These are phyloP conservation scores for Penicillium italicum DNA, from an alignment of 2,329 filamentous ascomycete species.

Conservation along the genomic window DNA sequence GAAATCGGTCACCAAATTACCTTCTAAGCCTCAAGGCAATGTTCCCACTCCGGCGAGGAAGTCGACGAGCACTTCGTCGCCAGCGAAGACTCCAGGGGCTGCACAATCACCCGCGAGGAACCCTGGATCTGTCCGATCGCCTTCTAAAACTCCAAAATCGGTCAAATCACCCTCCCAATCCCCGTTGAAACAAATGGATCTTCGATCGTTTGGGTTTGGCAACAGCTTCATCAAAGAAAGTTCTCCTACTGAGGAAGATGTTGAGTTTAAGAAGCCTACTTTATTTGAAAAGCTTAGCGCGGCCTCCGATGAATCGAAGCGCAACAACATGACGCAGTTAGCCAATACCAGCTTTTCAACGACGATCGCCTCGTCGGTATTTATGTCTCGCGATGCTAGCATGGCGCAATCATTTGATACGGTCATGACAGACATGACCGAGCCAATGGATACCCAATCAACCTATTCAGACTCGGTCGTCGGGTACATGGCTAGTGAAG, in stretches of 20 bases:
- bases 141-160: background rate
- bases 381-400: slow-evolving; percentile 11
- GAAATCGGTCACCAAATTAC: background rate
- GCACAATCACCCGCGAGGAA: background rate
- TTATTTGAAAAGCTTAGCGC: slow-evolving; percentile 19
- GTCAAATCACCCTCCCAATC: background rate
- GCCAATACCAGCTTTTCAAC: slow-evolving; percentile 27
- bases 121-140: background rate
- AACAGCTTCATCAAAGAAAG: background rate
- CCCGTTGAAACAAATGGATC: background rate
- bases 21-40: background rate
- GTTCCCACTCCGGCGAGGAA: background rate
- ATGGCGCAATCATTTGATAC: slow-evolving; percentile 29
- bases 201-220: slow-evolving; percentile 1
- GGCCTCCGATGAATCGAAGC: slow-evolving; percentile 11
- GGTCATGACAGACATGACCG: slow-evolving; percentile 29
- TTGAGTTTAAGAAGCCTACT: slow-evolving; percentile 5
- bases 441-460: slow-evolving; percentile 24
- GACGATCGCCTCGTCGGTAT: slow-evolving; percentile 15
- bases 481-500: slow-evolving; percentile 19
- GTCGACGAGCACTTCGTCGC: background rate
- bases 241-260: background rate
- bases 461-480: slow-evolving; percentile 29
- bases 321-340: slow-evolving; percentile 18
- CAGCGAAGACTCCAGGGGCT: background rate